A percentile compares a stretch with the other conserved stretches of the same genome.
These are phyloP conservation scores for Apostasia ramifera DNA, from an alignment of 106 monocot genomes.

Conservation along the genomic window DNA sequence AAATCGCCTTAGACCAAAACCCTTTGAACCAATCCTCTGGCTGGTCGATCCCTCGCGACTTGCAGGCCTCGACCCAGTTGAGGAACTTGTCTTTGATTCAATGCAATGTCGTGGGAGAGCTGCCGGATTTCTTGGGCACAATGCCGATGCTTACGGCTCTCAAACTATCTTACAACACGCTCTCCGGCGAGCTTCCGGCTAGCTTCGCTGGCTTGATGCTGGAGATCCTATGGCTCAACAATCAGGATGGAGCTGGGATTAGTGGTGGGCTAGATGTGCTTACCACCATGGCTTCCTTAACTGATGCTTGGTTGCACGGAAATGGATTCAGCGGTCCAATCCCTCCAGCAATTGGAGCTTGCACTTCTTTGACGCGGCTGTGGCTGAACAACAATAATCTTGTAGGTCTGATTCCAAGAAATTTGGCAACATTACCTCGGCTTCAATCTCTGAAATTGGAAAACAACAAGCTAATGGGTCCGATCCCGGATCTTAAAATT, in stretches of 20 bases:
- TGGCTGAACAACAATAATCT: slow-evolving; percentile 44
- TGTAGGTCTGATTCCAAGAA: slow-evolving; percentile 29
- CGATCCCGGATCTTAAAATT: slow-evolving; percentile 21
- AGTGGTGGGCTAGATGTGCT: slow-evolving; percentile 35
- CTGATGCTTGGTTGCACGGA: slow-evolving; percentile 46
- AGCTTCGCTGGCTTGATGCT: slow-evolving; percentile 27
- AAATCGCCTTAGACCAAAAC: slow-evolving; percentile 35
- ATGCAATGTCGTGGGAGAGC: slow-evolving; percentile 39
- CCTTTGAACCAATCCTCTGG: slow-evolving; percentile 48
- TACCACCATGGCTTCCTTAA: slow-evolving; percentile 25
- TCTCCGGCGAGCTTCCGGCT: slow-evolving; percentile 31
- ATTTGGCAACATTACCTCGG: slow-evolving; percentile 15
- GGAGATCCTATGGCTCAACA: slow-evolving; percentile 45
- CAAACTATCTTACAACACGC: slow-evolving; percentile 39
- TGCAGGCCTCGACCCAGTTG: slow-evolving; percentile 25
- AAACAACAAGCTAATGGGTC: slow-evolving; percentile 39
- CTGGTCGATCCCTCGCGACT: slow-evolving; percentile 27
- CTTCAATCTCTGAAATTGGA: slow-evolving; percentile 25
- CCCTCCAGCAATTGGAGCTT: slow-evolving; percentile 24
- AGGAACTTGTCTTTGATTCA: slow-evolving; percentile 26
- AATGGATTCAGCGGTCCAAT: slow-evolving; percentile 42
- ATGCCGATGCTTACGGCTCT: slow-evolving; percentile 24
- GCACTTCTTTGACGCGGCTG: slow-evolving; percentile 21
- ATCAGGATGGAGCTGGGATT: slow-evolving; percentile 34
- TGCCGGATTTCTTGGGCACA: slow-evolving; percentile 42